Conservation (phyloP, 129 eudicot species). For the Flaveria linearis region DNA sequence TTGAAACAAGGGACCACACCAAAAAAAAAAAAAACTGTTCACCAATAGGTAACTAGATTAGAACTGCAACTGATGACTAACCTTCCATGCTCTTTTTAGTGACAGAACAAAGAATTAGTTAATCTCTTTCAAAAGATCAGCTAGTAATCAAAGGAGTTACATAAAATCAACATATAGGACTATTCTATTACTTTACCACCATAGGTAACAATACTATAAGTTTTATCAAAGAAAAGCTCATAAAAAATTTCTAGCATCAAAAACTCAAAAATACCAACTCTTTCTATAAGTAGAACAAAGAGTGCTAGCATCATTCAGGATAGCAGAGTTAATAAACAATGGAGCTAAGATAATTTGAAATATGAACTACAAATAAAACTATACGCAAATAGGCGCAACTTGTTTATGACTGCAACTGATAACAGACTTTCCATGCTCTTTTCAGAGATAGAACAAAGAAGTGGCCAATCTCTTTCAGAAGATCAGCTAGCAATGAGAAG, state of each 20-base stretch:
- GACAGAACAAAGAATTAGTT: not conserved
- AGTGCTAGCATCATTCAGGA: slow-evolving; percentile 1
- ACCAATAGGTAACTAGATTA: slow-evolving; percentile 10
- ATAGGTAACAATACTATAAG: too few relatives aligned
- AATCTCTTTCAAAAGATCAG: slow-evolving; percentile 1
- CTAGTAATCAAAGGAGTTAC: not conserved
- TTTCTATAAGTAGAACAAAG: not conserved
- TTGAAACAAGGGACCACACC: not conserved
- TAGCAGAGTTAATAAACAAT: not conserved
- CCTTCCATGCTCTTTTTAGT: slow-evolving; percentile 61
- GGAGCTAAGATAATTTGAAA: not conserved
- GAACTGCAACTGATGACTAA: slow-evolving; percentile 33
- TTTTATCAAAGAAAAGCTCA: not conserved
- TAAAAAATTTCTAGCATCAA: not conserved
- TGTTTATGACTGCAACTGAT: not conserved
- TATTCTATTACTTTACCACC: not conserved
- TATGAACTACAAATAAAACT: not conserved
- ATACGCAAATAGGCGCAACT: not conserved
- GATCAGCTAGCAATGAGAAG: not conserved
- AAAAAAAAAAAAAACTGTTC: not conserved
- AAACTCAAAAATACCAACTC: not conserved
- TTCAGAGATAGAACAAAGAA: not conserved
- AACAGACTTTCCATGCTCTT: slow-evolving; percentile 64
- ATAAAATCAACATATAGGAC: not conserved
- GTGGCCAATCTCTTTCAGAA: slow-evolving; percentile 3